Percentiles rank a stretch among this genome's conserved stretches.
Conservation (phyloP, 2,329 filamentous ascomycete species). For the Aspergillus transmontanensis region DNA sequence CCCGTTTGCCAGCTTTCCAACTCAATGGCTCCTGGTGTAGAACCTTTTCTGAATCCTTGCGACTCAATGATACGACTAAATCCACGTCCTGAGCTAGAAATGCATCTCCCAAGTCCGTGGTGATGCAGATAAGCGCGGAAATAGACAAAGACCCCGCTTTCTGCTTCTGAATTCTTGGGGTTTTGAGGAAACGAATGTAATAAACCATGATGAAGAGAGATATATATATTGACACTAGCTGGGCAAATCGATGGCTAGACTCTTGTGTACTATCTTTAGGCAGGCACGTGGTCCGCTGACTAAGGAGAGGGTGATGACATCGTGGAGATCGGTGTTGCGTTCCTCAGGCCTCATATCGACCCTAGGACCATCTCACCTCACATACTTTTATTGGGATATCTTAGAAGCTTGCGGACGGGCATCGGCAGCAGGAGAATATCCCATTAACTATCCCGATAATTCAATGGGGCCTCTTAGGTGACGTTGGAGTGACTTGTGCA, state of each 20-base stretch:
- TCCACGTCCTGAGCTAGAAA: slow-evolving; percentile 55
- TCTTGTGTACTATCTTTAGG: neutral
- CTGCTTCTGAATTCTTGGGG: slow-evolving; percentile 53
- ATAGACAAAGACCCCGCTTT: slow-evolving; percentile 46
- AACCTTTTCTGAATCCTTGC: slow-evolving; percentile 18
- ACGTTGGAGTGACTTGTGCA: slow-evolving; percentile 16
- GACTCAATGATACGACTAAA: slow-evolving; percentile 29
- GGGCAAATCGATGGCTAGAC: neutral
- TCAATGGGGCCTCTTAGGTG: slow-evolving; percentile 20
- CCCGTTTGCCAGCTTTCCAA: slow-evolving; percentile 40
- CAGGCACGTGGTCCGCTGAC: neutral
- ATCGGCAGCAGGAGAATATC: neutral
- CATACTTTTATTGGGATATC: neutral
- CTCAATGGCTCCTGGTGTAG: slow-evolving; percentile 27
- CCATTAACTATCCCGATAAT: neutral
- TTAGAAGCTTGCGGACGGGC: neutral
- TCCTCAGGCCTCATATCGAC: neutral
- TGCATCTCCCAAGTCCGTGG: slow-evolving; percentile 68
- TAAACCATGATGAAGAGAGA: slow-evolving; percentile 49
- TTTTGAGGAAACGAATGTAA: slow-evolving; percentile 70
- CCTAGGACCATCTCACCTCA: no score
- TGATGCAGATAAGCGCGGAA: slow-evolving; percentile 62
- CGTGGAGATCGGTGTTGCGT: neutral
- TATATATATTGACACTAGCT: neutral
- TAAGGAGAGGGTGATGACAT: neutral